Base-by-base conservation (phyloP, 306 rosid species). In the Trifolium subterraneum region DNA sequence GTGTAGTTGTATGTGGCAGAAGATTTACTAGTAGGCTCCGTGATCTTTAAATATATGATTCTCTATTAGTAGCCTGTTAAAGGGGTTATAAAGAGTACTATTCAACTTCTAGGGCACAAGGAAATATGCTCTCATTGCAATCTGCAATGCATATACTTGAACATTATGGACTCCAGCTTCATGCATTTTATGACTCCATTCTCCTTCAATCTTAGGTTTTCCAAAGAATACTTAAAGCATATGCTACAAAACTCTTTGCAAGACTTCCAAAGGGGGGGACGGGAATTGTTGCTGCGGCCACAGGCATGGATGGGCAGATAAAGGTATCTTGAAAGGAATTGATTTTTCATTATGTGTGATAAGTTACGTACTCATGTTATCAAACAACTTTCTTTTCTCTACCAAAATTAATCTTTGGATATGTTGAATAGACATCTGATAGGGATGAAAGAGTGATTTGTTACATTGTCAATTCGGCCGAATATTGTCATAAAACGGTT, bases 231-330 rank as follows among this genome's bases (percentile, higher is more conserved):
- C 96, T 94, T 62, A 94, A 90, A 85, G 99, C 90, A 54, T 94
- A 94, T 85, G 99, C 99, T 36, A 84, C 89, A 63, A 94, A 86
- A 80, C 93, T 94, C 72, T 88, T 90, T 86, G 84, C 80, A 73
- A 94, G 96, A 87, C 86, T 94, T 63, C 99, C 99, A 29, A 94
- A 85, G 92, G 99, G 99, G 70, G 99, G 99, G 55, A 86, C 88
- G 5, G 99, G 99, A 77, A 86, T 94, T 79, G 99, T 94, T 91
- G 99, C 99, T 14, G 97, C 99, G 36, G 97, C 99, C 16, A 94
- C 99, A 55, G 99, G 99, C 79, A 90, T 92, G 99, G 99, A 94
- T 74, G 99, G 99, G 39, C 99, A 94, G 78, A 94, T 94, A 84
- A 94, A 92, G 99, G 99, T 94, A 88, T 66, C 31, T 71, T 14